Conservation (phyloP, 2,329 filamentous ascomycete genomes). For the Fusarium globosum region DNA sequence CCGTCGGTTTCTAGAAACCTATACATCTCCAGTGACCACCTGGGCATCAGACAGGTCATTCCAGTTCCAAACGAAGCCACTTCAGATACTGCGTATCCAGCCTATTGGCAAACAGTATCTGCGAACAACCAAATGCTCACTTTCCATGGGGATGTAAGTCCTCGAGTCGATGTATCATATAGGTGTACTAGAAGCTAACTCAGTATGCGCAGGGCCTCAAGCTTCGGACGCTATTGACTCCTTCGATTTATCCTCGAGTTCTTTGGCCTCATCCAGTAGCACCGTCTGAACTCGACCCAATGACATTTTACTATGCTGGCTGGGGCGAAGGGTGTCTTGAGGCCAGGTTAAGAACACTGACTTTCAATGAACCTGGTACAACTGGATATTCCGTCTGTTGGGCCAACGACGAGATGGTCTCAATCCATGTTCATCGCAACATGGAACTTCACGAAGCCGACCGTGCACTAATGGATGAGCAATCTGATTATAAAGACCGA, state of each 20-base stretch:
- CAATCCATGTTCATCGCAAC: background rate
- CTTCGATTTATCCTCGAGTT: background rate
- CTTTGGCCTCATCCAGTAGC: constrained; percentile 2
- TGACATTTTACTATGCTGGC: constrained; percentile 9
- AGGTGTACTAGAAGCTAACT: background rate
- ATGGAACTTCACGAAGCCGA: rapidly evolving
- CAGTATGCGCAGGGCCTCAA: constrained; percentile 1
- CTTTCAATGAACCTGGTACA: constrained; percentile 5
- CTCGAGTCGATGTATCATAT: no score
- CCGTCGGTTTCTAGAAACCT: background rate
- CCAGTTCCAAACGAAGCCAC: background rate
- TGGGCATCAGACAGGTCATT: constrained; percentile 18
- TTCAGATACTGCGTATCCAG: background rate
- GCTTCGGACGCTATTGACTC: background rate
- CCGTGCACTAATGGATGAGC: no score
- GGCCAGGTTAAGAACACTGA: constrained; percentile 9
- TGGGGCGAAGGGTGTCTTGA: constrained; percentile 12
- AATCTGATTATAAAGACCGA: background rate
- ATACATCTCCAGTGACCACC: constrained; percentile 15
- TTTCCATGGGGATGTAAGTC: constrained; percentile 16
- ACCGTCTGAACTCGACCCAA: background rate
- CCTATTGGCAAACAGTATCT: constrained; percentile 16
- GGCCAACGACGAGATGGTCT: background rate
- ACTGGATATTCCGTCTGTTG: constrained; percentile 26
- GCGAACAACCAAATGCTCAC: background rate